Base-by-base conservation (phyloP, 1,284 basidiomycete genomes). In the Microbotryum violaceum region DNA sequence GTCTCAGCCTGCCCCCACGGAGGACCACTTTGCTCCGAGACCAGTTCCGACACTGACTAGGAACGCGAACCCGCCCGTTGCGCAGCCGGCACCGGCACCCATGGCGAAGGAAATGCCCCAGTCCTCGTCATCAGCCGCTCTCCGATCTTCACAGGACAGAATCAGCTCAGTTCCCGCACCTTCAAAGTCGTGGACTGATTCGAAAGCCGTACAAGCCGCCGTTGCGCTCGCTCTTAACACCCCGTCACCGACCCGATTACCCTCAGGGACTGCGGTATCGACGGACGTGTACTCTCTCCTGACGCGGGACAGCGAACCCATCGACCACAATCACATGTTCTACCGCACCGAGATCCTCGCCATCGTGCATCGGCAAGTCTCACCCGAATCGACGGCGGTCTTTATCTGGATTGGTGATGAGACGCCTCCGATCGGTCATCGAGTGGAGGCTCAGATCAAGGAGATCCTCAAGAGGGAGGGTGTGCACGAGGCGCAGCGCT, bases 241-340 rank as follows among this genome's bases (percentile, higher is more conserved):
- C 2, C 33, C 8, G 29, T 16, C 23, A 18, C 21, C 16, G n/a
- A 25, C 47, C 9, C 37, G 48, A 58, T 58, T 37, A 33, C 54
- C 42, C 4, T 8, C 58, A 49, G 37, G 54, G 65, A 33, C 46
- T 12, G 37, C 57, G 20, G 29, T 52, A 44, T 52, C 33, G 12
- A 56, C 63, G 48, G 61, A 63, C 37, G 54, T 68, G 29, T 65
- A 65, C 52, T 58, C 62, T 56, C 58, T 68, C 44, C 57, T 60
- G 54, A 56, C 66, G 37, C 49, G 60, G 6, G 63, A 62, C 18
- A 21, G 59, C 49, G 33, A 66, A 33, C 59, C 65, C n/a, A 63
- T 68, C 52, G 63, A 59, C 8, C 66, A 64, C 60, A 67, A 67
- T 57, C 57, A 57, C 52, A 50, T 60, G 18, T 37, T 65, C 23